Evolutionary conservation across 108 stramenopile genomes (phyloP), one percentile per base, ranked within the genome.

Genomic region (Pseudonitzschia multistriata): DNA sequence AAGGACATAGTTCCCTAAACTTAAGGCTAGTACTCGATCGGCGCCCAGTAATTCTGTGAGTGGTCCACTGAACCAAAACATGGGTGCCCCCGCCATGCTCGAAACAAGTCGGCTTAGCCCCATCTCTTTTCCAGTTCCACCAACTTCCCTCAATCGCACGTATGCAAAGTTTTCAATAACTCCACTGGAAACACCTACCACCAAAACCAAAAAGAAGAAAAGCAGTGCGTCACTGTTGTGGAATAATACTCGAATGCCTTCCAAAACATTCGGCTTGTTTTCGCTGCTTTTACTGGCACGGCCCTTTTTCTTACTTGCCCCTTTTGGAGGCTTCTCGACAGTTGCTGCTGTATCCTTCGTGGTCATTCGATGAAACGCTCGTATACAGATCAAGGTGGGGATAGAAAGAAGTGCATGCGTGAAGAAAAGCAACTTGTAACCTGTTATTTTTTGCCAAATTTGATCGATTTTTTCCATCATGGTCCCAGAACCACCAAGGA

Each of bases 151-250:
- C 19, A 97, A 84, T 1, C 96, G 90, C 27, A 96, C 93, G 70
- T 97, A 97, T 4, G 97, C 97, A 84, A 97, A 97, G 80, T 97
- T 97, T 75, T 97, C 97, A 78, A 97, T 94, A 47, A 91, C 83
- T 3, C 97, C 97, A 62, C 91, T 92, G 22, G 88, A 88, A 31
- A 89, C 79, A 34, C 96, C 96, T 22, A 96, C 91, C 11, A 93
- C 85, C 36, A 93, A 84, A 13, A 96, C 90, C 17, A 96, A 74
- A 53, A 88, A 89, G 78, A 95, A 96, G 71, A 96, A 96, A 15
- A 96, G 79, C 24, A 95, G 31, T 1, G 93, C 95, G 69, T 97
- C 95, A n/a, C 85, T 76, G 74, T 94, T 91, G 25, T 83, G 78
- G 54, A 79, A 71, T n/a, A 97, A 49, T 4, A 95, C 74, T 29